phyloP scores from a whole-genome alignment of 306 rosid genomes.

The Malus sylvestris region DNA sequence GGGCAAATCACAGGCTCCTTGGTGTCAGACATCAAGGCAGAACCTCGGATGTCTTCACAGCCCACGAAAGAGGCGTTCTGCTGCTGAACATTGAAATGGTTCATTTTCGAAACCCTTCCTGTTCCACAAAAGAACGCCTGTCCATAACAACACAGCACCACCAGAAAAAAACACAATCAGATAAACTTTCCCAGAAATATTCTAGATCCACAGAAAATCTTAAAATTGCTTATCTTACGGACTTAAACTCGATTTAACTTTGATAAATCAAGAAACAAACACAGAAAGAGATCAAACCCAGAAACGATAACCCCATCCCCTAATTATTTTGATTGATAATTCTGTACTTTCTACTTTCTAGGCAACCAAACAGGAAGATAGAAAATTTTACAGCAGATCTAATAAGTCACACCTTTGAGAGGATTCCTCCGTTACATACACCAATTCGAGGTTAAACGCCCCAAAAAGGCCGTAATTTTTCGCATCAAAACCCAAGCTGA shows the following conservation, averaged over 20 bases:
- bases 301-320: neutral
- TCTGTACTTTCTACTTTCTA: neutral
- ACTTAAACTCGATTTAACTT: neutral
- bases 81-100: slow-evolving; percentile 48
- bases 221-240: neutral
- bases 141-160: slow-evolving; percentile 1
- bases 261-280: neutral
- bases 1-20: slow-evolving; percentile 70
- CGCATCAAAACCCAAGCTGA: neutral
- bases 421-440: neutral
- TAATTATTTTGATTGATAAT: neutral
- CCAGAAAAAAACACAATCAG: neutral
- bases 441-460: neutral
- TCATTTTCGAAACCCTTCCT: slow-evolving; percentile 43
- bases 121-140: slow-evolving; percentile 63
- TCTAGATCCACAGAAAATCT: neutral
- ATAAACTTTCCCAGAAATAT: neutral
- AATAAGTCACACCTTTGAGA: slow-evolving; percentile 19
- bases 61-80: slow-evolving; percentile 60
- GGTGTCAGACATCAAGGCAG: slow-evolving; percentile 37
- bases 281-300: neutral
- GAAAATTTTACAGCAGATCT: slow-evolving; percentile 35
- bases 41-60: slow-evolving; percentile 53
- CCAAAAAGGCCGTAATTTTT: neutral
- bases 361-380: neutral